These are phyloP conservation scores for Elaeagnus macrophylla DNA, from an alignment of 306 rosid genomes.

Conservation along the genomic window DNA sequence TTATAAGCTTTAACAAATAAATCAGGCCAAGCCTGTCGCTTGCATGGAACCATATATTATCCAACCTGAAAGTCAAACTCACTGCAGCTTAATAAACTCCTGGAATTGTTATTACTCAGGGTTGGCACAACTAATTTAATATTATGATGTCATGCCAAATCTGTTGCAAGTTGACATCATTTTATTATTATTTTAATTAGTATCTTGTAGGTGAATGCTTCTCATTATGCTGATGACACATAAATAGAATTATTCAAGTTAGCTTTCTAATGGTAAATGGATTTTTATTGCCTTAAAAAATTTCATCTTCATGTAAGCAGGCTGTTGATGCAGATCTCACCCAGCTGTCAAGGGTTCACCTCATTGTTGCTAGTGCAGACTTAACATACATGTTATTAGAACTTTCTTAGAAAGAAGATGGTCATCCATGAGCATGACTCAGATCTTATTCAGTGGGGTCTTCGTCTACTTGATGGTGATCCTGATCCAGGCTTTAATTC, in stretches of 20 bases:
- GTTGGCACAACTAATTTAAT: no score
- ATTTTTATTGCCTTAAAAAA: background rate
- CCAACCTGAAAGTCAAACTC: no score
- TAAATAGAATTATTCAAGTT: no score
- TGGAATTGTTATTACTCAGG: no score
- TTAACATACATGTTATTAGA: background rate
- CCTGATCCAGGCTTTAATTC: slow-evolving; percentile 42
- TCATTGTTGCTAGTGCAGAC: slow-evolving; percentile 1
- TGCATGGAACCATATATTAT: no score
- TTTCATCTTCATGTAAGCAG: background rate
- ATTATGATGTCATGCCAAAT: no score
- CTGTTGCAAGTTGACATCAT: no score
- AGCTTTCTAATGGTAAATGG: background rate
- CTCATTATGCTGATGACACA: no score
- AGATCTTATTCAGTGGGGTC: slow-evolving; percentile 59
- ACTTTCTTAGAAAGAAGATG: slow-evolving; percentile 33
- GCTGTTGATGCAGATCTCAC: slow-evolving; percentile 19
- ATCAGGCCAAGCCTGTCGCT: background rate
- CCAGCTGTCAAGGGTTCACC: slow-evolving; percentile 13
- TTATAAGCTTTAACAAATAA: background rate
- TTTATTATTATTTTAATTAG: no score
- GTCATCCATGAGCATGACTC: slow-evolving; percentile 46
- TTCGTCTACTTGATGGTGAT: slow-evolving; percentile 43
- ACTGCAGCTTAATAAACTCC: no score
- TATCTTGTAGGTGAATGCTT: no score